Percentiles rank a stretch among this genome's conserved stretches.
These are phyloP conservation scores for Calonectria pseudoreteaudii DNA, from an alignment of 2,329 filamentous ascomycete genomes.

Conservation along the genomic window DNA sequence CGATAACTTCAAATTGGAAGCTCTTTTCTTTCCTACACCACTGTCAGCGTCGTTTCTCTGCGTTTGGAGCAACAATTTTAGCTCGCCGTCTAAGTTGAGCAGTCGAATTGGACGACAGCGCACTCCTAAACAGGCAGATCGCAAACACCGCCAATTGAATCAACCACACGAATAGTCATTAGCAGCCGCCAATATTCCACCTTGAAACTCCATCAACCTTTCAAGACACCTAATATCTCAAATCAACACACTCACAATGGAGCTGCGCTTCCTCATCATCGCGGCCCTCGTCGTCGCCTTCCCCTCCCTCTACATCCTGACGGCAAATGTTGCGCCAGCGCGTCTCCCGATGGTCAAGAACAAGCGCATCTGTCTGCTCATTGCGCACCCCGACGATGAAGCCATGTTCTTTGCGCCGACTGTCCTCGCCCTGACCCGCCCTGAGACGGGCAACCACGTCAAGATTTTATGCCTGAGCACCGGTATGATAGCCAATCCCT, in stretches of 20 bases:
- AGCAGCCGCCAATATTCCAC: background rate
- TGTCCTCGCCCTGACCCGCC: conserved; percentile 83
- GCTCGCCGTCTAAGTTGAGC: no score
- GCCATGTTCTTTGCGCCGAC: conserved; percentile 99
- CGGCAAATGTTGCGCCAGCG: conserved; percentile 57
- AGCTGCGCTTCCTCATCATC: conserved; percentile 37
- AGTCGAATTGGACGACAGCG: background rate
- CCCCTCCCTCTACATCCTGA: conserved; percentile 66
- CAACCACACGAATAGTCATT: background rate
- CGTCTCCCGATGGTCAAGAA: conserved; percentile 77
- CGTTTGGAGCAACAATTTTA: no score
- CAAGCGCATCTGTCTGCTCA: conserved; percentile 91
- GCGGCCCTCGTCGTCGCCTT: conserved; percentile 50
- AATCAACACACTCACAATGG: conserved; percentile 30
- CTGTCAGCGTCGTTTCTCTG: background rate
- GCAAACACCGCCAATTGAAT: background rate
- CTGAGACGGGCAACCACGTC: conserved; percentile 86
- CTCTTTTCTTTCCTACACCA: background rate
- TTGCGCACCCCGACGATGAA: conserved; percentile 98
- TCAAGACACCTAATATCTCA: background rate
- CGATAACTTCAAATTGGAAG: background rate
- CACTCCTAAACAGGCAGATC: background rate
- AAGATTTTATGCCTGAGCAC: conserved; percentile 94
- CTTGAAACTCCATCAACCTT: background rate
- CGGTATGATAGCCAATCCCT: conserved; percentile 60